Conservation (phyloP, 371 early-diverging fungal genomes). For the Mucor lusitanicus region DNA sequence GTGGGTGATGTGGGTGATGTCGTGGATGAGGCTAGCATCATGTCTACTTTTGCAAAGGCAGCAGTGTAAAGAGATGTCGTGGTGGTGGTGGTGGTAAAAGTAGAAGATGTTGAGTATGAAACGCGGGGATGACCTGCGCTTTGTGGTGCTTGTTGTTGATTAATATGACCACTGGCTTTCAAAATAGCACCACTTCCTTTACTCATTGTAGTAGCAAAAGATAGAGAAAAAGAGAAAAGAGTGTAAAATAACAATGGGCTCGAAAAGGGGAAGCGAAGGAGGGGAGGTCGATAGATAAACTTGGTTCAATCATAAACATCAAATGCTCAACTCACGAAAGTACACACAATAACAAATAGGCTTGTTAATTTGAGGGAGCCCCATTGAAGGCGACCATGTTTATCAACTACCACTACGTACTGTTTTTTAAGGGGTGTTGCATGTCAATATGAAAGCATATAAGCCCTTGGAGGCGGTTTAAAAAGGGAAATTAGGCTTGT, state of each 20-base stretch:
- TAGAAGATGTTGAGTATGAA: slow-evolving; percentile 8
- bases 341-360: neutral
- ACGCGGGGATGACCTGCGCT: slow-evolving; percentile 2
- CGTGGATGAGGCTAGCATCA: neutral
- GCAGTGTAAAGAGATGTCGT: neutral
- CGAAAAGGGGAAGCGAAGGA: neutral
- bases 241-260: neutral
- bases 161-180: slow-evolving; percentile 6
- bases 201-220: neutral
- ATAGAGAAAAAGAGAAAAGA: neutral
- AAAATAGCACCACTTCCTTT: neutral
- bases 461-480: neutral
- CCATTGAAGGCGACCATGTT: neutral
- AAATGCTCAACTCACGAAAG: slow-evolving; percentile 6
- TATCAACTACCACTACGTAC: no score
- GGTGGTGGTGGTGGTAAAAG: neutral
- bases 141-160: neutral
- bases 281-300: neutral
- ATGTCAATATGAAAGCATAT: neutral
- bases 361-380: slow-evolving; percentile 3
- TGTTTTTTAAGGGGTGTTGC: slow-evolving; percentile 1
- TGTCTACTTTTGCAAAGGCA: slow-evolving; percentile 2
- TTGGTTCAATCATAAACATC: slow-evolving; percentile 5
- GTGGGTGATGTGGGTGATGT: neutral
- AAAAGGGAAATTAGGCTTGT: neutral